Conservation (phyloP, 352 stramenopile genomes). For the Phytophthora fragariae region DNA sequence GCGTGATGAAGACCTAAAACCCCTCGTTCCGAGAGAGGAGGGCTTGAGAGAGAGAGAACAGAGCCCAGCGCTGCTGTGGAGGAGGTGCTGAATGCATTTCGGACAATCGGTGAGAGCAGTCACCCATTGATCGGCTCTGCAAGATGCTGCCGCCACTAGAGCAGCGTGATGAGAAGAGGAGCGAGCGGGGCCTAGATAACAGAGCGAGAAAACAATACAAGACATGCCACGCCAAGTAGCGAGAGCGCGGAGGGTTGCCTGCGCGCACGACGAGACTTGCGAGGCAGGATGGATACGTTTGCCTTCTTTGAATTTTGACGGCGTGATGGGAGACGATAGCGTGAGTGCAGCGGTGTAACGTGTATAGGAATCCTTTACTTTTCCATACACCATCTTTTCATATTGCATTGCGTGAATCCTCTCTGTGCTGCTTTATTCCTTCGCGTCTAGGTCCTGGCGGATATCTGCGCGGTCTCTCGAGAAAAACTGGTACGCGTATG, state of each 20-base stretch:
- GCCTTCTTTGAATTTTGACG: slow-evolving; percentile 48
- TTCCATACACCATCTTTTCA: slow-evolving; percentile 20
- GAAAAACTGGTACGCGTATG: slow-evolving; percentile 71
- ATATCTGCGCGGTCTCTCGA: slow-evolving; percentile 43
- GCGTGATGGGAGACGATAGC: slow-evolving; percentile 38
- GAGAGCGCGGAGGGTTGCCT: slow-evolving; percentile 27
- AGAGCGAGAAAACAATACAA: slow-evolving; percentile 47
- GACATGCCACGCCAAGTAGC: slow-evolving; percentile 31
- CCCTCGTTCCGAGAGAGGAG: slow-evolving; percentile 19
- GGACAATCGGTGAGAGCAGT: slow-evolving; percentile 12
- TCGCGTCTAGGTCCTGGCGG: slow-evolving; percentile 55
- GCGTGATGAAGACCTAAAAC: slow-evolving; percentile 18
- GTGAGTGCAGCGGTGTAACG: slow-evolving; percentile 44
- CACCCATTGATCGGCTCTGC: slow-evolving; percentile 19
- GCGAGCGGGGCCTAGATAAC: slow-evolving; percentile 39
- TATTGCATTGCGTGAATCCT: background rate
- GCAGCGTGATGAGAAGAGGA: slow-evolving; percentile 17
- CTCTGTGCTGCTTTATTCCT: slow-evolving; percentile 33
- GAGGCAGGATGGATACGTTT: slow-evolving; percentile 38
- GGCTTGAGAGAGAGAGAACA: slow-evolving; percentile 21
- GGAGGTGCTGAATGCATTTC: slow-evolving; percentile 25
- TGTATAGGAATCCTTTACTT: slow-evolving; percentile 40
- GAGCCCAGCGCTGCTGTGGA: slow-evolving; percentile 20
- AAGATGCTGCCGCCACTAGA: slow-evolving; percentile 23
- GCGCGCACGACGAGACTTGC: slow-evolving; percentile 31